phyloP scores from a whole-genome alignment of 345 rosid genomes.

The Turritis glabra region DNA sequence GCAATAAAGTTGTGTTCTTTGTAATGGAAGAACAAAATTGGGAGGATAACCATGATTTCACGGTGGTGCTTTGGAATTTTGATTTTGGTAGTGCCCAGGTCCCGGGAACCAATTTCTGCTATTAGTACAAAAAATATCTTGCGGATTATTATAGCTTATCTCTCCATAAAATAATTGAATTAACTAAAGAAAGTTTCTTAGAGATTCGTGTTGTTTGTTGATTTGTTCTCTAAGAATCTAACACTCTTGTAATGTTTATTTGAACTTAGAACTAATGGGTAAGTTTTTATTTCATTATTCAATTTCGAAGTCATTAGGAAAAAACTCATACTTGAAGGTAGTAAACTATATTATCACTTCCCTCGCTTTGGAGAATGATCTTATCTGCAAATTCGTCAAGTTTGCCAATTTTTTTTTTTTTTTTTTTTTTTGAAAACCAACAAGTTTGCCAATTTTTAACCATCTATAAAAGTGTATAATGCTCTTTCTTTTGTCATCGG shows the following conservation, averaged over 20 bases:
- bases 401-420: no score
- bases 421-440: no score
- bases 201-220: not conserved
- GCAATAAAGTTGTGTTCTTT: not conserved
- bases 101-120: conserved; percentile 2
- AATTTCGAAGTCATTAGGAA: no score
- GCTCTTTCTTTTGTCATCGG: no score
- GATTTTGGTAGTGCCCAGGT: not conserved
- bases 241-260: not conserved
- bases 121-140: not conserved
- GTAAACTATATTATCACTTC: no score
- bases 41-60: not conserved
- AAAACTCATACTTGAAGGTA: no score
- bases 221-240: not conserved
- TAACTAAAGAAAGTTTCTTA: not conserved
- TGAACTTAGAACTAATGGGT: not conserved
- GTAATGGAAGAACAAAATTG: not conserved
- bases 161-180: not conserved
- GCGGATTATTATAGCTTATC: not conserved
- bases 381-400: no score
- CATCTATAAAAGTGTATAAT: no score
- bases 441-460: no score
- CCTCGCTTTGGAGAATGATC: no score
- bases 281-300: no score
- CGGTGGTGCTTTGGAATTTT: not conserved